phyloP scores from a whole-genome alignment of 83 land plant species.

The Larix sibirica region DNA sequence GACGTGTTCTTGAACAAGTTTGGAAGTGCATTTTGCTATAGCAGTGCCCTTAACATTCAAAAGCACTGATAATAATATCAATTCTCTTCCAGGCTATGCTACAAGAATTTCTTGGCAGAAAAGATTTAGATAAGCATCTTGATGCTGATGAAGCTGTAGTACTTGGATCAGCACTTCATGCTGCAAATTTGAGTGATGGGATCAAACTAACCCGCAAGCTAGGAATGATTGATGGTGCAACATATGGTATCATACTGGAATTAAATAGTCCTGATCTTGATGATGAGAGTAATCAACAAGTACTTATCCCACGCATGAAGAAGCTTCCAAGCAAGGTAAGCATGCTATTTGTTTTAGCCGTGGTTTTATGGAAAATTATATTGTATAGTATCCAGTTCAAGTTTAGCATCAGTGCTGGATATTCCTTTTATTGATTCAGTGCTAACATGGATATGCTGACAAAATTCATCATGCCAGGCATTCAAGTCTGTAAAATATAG shows the following conservation, averaged over 20 bases:
- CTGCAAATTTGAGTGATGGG: slow-evolving; percentile 98
- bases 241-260: slow-evolving; percentile 71
- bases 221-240: slow-evolving; percentile 94
- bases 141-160: slow-evolving; percentile 98
- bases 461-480: slow-evolving; percentile 34
- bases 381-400: neutral
- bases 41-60: neutral
- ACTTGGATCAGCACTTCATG: slow-evolving; percentile 89
- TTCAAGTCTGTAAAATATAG: slow-evolving; percentile 71
- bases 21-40: neutral
- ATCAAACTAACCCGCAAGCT: slow-evolving; percentile 91
- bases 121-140: slow-evolving; percentile 81
- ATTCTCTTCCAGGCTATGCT: slow-evolving; percentile 60
- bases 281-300: slow-evolving; percentile 40
- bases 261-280: slow-evolving; percentile 62
- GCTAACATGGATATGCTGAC: neutral
- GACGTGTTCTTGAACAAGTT: neutral
- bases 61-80: neutral
- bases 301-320: slow-evolving; percentile 76
- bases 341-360: neutral
- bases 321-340: slow-evolving; percentile 82
- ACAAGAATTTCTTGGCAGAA: slow-evolving; percentile 77
- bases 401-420: neutral
- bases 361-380: neutral
- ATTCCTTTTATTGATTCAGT: slow-evolving; percentile 1